Base-by-base conservation (phyloP, 2,329 filamentous ascomycete species). In the Fusarium domesticum region DNA sequence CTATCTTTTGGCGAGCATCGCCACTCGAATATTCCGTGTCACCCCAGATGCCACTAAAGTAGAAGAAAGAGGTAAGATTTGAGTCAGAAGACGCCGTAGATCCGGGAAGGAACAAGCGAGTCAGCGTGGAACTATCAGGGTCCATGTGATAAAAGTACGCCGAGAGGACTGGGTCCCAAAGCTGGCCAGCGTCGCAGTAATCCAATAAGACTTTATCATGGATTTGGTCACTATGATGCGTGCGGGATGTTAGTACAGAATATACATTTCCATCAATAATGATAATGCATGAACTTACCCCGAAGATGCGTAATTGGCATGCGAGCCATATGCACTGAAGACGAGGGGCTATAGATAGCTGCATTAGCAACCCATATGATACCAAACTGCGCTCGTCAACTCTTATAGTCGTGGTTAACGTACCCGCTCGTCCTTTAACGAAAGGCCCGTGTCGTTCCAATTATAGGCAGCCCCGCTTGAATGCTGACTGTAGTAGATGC, bases 11-110 rank as follows among this genome's bases (percentile, higher is more conserved):
- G 23, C 56, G 57, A 3, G 58, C 51, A 16, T 64, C 47, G 28
- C 64, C 63, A 1, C 15, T n/a, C 5, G 31, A 7, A 33, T 33
- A 33, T 16, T 33, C 12, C 8, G 16, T 17, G 7, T 33, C 31
- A n/a, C 63, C 63, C 62, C 63, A 65, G 1, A 57, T 48, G 7
- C 63, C 63, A 5, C 48, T 47, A 39, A 50, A 66, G 40, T 64
- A 61, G 18, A 66, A 53, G 38, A 59, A 60, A 0, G 62, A 65
- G 2, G 61, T 64, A 14, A 58, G 42, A 30, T 62, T 62, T 7
- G 47, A 44, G 15, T 49, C 17, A 4, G 40, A 6, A 0, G 43
- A 1, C 1, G 41, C 16, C 5, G 32, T 10, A 10, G 38, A 40
- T 0, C 7, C 31, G 31, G 35, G 12, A 54, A 11, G 42, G 53